These are phyloP conservation scores for Xylaria sp. DNA, from an alignment of 2,329 filamentous ascomycete species.

Conservation along the genomic window DNA sequence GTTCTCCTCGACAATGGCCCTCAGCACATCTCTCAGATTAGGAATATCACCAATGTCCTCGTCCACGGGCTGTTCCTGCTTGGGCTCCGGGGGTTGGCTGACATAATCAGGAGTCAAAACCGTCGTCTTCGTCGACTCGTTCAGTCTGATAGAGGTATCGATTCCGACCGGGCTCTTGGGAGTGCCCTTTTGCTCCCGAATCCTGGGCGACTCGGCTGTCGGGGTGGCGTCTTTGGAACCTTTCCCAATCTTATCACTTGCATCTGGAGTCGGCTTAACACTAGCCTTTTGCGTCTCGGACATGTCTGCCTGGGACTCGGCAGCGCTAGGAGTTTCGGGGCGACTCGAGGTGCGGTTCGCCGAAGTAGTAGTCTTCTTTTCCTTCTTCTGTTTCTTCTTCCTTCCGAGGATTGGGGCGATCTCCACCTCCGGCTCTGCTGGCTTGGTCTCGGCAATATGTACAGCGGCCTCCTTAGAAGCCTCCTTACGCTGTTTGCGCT, in stretches of 20 bases:
- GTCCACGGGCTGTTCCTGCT: conserved; percentile 33
- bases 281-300: conserved; percentile 29
- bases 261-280: conserved; percentile 24
- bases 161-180: conserved; percentile 33
- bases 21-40: conserved; percentile 41
- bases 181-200: conserved; percentile 30
- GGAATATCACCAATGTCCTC: conserved; percentile 39
- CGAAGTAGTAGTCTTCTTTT: conserved; percentile 50
- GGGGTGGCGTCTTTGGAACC: conserved; percentile 18
- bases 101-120: conserved; percentile 41
- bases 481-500: conserved; percentile 75
- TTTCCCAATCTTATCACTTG: conserved; percentile 27
- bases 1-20: conserved; percentile 41
- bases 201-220: conserved; percentile 26
- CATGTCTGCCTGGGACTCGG: conserved; percentile 37
- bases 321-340: conserved; percentile 36
- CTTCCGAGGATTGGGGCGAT: conserved; percentile 75
- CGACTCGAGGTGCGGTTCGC: conserved; percentile 30
- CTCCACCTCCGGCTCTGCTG: conserved; percentile 56
- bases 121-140: conserved; percentile 41
- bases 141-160: conserved; percentile 38
- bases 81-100: conserved; percentile 31
- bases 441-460: conserved; percentile 53
- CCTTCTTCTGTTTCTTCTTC: conserved; percentile 86
- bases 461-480: conserved; percentile 65